Conservation (phyloP, 768 basidiomycete species). For the Hortiboletus flavorubellus region DNA sequence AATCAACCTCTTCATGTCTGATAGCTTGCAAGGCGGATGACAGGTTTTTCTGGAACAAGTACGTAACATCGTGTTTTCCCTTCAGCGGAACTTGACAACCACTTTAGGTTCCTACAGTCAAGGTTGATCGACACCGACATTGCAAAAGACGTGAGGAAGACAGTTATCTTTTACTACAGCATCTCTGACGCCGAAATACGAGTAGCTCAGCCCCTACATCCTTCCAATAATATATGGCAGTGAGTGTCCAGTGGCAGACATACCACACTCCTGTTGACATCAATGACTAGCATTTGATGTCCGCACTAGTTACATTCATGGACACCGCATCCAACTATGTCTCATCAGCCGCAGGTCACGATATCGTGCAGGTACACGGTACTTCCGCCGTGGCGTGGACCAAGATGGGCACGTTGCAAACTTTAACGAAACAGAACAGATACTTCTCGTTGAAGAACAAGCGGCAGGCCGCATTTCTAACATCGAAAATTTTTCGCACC, state of each 20-base stretch:
- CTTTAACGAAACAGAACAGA: slow-evolving; percentile 97
- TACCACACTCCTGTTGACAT: slow-evolving; percentile 1
- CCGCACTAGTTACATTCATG: slow-evolving; percentile 69
- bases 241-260: slow-evolving; percentile 42
- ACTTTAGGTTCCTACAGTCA: slow-evolving; percentile 49
- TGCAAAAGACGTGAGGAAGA: slow-evolving; percentile 59
- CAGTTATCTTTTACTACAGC: not conserved
- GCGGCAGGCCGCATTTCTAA: slow-evolving; percentile 38
- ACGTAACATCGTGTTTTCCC: not conserved
- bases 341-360: slow-evolving; percentile 94
- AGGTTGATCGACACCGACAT: slow-evolving; percentile 57
- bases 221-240: slow-evolving; percentile 94
- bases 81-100: slow-evolving; percentile 1
- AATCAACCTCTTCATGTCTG: slow-evolving; percentile 1
- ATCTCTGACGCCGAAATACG: slow-evolving; percentile 9
- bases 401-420: slow-evolving; percentile 88
- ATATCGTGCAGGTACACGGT: slow-evolving; percentile 93
- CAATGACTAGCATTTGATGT: slow-evolving; percentile 74
- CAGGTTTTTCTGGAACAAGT: slow-evolving; percentile 97
- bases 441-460: slow-evolving; percentile 71
- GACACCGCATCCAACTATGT: slow-evolving; percentile 74
- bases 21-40: slow-evolving; percentile 74
- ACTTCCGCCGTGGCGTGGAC: slow-evolving; percentile 94
- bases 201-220: slow-evolving; percentile 82
- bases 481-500: slow-evolving; percentile 49